Base-by-base conservation (phyloP, 495 filamentous ascomycete genomes). In the Lindgomyces ingoldianus region DNA sequence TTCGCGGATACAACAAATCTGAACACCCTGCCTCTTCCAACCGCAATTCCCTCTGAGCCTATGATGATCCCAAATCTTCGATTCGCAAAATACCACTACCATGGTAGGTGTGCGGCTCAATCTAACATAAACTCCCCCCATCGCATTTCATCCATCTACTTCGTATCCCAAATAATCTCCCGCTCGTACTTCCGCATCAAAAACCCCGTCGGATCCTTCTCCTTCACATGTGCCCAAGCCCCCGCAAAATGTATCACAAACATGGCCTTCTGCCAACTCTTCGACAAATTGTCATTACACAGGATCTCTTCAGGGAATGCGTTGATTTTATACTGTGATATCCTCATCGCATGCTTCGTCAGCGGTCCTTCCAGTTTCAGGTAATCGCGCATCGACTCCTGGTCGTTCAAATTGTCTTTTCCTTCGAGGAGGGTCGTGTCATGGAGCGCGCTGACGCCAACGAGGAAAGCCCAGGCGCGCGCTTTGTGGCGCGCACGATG, bases 171-270 rank as follows among this genome's bases (percentile, higher is more conserved):
- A 50, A 51, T 60, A 51, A 62, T 55, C 48, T 62, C 48, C 9
- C 14, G 10, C 60, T 57, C 52, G 51, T 65, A 65, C 44, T 65
- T 51, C 36, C 29, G 11, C 62, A 65, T 65, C 55, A 65, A 56
- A 1, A 52, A 18, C 3, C 62, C 55, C 11, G 62, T 65, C 14
- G 62, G 25, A 56, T 65, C 62, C 30, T 70, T 58, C 9, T 57
- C 67, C 27, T 63, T 39, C 22, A 73, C 39, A 66, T 73, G 69
- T 24, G 70, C 70, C 70, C 70, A 73, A 6, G 70, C 70, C 19
- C 70, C 70, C 18, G 70, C 59, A 48, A 73, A 70, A 52, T 73
- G 70, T 16, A 73, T 51, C 44, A 69, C 64, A 47, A 73, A 71
- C 18, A 51, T 45, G 2, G 69, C 70, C 24, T 44, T 52, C 19